These are phyloP conservation scores for Lasiodiplodia gonubiensis DNA, from an alignment of 2,329 filamentous ascomycete species.

Conservation along the genomic window DNA sequence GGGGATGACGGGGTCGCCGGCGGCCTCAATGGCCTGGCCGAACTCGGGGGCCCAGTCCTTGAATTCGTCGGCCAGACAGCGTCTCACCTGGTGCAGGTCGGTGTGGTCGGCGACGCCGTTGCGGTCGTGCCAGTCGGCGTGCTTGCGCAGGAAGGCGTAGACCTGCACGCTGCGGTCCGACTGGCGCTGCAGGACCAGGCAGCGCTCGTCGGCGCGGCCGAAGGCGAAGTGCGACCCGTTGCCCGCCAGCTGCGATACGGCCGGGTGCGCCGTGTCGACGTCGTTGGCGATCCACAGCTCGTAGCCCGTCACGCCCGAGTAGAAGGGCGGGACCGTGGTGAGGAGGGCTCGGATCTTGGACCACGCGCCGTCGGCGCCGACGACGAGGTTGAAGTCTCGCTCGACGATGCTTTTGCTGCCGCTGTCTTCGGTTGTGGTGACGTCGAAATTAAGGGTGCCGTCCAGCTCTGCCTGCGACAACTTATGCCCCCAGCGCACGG, in stretches of 20 bases:
- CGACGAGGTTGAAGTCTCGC: slow-evolving; percentile 51
- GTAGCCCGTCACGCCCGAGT: slow-evolving; percentile 54
- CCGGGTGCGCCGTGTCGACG: slow-evolving; percentile 50
- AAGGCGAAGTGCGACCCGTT: slow-evolving; percentile 17
- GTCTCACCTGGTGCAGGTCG: slow-evolving; percentile 45
- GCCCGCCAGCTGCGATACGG: slow-evolving; percentile 54
- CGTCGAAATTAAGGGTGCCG: slow-evolving; percentile 16
- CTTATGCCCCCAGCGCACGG: slow-evolving; percentile 52
- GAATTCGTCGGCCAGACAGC: slow-evolving; percentile 44
- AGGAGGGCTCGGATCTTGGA: slow-evolving; percentile 44
- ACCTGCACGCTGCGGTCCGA: slow-evolving; percentile 57
- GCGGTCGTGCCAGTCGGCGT: slow-evolving; percentile 47
- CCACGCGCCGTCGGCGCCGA: slow-evolving; percentile 58
- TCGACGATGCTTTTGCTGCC: slow-evolving; percentile 30
- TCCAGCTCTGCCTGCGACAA: slow-evolving; percentile 2
- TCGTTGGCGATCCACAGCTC: slow-evolving; percentile 51
- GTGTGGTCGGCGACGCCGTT: slow-evolving; percentile 52
- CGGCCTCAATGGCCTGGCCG: slow-evolving; percentile 32
- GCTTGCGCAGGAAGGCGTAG: slow-evolving; percentile 45
- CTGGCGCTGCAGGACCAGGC: slow-evolving; percentile 51
- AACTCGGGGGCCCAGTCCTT: slow-evolving; percentile 32
- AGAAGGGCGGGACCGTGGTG: slow-evolving; percentile 49
- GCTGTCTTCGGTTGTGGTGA: neutral
- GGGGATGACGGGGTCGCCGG: slow-evolving; percentile 11
- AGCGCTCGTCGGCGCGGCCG: slow-evolving; percentile 42